Evolutionary conservation across 495 filamentous ascomycete species (phyloP).

Genomic region (Cetradonia linearis): DNA sequence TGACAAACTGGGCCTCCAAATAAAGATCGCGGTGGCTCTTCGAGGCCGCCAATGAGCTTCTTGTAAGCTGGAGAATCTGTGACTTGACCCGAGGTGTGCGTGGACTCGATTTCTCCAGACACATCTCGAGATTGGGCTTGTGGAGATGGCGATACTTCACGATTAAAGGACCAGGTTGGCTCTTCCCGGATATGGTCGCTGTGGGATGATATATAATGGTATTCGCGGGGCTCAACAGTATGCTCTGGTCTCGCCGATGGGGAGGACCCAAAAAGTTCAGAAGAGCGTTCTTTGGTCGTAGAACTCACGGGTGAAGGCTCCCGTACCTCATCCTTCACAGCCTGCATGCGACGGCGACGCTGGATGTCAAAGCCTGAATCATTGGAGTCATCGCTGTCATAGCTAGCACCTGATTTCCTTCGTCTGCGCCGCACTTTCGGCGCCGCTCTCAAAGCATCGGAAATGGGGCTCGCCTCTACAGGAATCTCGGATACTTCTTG

Average conservation of each 20-base stretch:
- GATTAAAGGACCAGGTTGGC: slow-evolving; percentile 15
- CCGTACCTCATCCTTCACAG: slow-evolving; percentile 17
- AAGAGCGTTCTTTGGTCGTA: slow-evolving; percentile 44
- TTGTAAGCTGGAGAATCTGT: not conserved
- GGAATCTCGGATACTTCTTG: not conserved
- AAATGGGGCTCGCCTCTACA: slow-evolving; percentile 6
- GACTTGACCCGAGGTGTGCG: not conserved
- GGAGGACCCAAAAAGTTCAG: slow-evolving; percentile 44
- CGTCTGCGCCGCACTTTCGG: slow-evolving; percentile 9
- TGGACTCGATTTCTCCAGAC: slow-evolving; percentile 4
- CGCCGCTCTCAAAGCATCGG: slow-evolving; percentile 3
- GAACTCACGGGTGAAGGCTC: slow-evolving; percentile 39
- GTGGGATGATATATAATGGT: not conserved
- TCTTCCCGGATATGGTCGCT: not conserved
- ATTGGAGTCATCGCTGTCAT: slow-evolving; percentile 22
- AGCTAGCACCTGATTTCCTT: slow-evolving; percentile 8
- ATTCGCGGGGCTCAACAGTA: not conserved
- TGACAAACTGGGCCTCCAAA: slow-evolving; percentile 26
- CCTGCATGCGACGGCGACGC: slow-evolving; percentile 15
- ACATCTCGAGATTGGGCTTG: slow-evolving; percentile 5
- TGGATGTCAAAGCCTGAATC: slow-evolving; percentile 22
- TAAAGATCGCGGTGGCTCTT: slow-evolving; percentile 19
- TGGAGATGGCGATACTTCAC: slow-evolving; percentile 12
- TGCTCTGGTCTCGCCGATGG: slow-evolving; percentile 34
- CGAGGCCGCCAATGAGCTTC: not conserved